These are phyloP conservation scores for Aegilops longissima DNA, from an alignment of 176 grass and related monocot species.

Conservation along the genomic window DNA sequence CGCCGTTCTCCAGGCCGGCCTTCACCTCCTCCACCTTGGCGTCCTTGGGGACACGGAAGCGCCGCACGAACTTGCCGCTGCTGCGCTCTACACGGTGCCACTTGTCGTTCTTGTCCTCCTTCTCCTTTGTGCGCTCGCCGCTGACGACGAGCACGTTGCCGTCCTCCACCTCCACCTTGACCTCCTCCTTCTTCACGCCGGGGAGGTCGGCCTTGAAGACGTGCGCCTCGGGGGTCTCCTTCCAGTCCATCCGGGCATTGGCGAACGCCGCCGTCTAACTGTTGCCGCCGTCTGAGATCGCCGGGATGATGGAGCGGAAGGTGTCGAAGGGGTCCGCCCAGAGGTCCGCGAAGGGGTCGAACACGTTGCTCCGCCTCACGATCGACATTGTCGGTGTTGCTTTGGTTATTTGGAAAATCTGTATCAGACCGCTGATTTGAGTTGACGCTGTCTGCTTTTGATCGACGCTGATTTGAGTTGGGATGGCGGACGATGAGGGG, in stretches of 20 bases:
- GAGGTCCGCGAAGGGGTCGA: slow-evolving; percentile 43
- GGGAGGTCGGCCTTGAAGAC: slow-evolving; percentile 48
- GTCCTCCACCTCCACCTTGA: slow-evolving; percentile 39
- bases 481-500: too few species aligned
- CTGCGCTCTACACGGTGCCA: slow-evolving; percentile 42
- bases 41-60: slow-evolving; percentile 32
- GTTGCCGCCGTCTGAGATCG: neutral
- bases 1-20: slow-evolving; percentile 32
- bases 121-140: slow-evolving; percentile 27
- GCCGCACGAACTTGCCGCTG: slow-evolving; percentile 29
- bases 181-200: slow-evolving; percentile 40
- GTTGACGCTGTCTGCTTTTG: too few species aligned
- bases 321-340: slow-evolving; percentile 37
- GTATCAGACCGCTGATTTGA: too few species aligned
- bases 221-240: slow-evolving; percentile 30
- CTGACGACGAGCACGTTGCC: slow-evolving; percentile 41
- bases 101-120: slow-evolving; percentile 45
- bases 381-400: slow-evolving; percentile 25
- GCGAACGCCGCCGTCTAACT: slow-evolving; percentile 30
- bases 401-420: too few species aligned
- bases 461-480: too few species aligned
- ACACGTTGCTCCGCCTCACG: slow-evolving; percentile 43
- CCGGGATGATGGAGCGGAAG: slow-evolving; percentile 26
- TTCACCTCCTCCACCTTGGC: slow-evolving; percentile 34
- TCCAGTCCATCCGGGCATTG: slow-evolving; percentile 30